phyloP scores from a whole-genome alignment of 768 basidiomycete genomes.

The Mycena capillaripes region DNA sequence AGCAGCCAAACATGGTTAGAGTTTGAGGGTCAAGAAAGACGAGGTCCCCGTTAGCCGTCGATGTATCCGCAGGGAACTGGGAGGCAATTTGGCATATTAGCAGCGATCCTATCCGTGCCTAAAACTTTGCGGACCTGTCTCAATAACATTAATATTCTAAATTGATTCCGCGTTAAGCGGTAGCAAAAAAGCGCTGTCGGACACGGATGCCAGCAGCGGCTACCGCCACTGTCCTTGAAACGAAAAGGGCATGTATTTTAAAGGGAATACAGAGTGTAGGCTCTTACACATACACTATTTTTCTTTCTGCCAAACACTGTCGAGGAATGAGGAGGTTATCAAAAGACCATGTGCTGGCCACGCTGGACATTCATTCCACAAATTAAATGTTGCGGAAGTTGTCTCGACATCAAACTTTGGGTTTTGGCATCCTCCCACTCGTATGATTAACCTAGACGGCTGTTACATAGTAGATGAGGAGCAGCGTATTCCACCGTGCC shows the following conservation, averaged over 20 bases:
- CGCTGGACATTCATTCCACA: neutral
- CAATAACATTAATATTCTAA: constrained; percentile 17
- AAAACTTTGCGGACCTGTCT: constrained; percentile 30
- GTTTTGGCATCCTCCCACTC: neutral
- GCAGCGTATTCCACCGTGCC: constrained; percentile 13
- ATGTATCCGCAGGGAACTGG: constrained; percentile 13
- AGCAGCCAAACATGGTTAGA: neutral
- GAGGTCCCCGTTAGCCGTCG: neutral
- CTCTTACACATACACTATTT: neutral
- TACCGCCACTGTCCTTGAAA: too few relatives aligned
- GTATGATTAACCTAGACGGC: constrained; percentile 19
- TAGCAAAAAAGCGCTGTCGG: constrained; percentile 1
- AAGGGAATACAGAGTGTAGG: neutral
- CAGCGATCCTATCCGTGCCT: constrained; percentile 27
- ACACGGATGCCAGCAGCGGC: neutral
- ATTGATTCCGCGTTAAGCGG: constrained; percentile 7
- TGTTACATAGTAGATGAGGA: constrained; percentile 16
- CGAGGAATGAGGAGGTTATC: neutral
- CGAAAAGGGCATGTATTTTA: too few relatives aligned
- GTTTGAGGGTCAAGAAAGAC: constrained; percentile 1
- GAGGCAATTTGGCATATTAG: constrained; percentile 25
- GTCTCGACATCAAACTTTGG: neutral
- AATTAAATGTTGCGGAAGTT: neutral
- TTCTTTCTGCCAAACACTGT: neutral
- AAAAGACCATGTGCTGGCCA: neutral